Evolutionary conservation across 2,329 filamentous ascomycete species (phyloP), one percentile per base, ranked within the genome.

Genomic region (Taxawa tesnikishii): DNA sequence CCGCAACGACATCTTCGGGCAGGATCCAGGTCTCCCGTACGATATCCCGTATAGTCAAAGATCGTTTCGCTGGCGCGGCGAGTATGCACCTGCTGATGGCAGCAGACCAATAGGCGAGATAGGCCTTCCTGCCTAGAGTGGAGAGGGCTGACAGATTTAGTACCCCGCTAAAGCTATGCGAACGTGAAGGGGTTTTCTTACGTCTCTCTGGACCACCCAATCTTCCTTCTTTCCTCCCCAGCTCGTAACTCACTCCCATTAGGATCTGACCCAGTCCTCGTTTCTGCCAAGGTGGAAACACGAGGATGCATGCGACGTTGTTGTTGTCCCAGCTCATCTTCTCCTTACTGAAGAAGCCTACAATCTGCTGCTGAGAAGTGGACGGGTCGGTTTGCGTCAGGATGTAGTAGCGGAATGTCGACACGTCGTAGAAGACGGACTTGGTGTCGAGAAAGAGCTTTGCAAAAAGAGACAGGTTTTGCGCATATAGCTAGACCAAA

Each of bases 251-350:
- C 3, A 90, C 75, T 4, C 83, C 85, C 75, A 98, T 96, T 18
- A 98, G 67, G 31, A 96, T 62, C 31, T 83, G 76, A 0, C 90
- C 90, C 0, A 96, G 69, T 1, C 88, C 85, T 43, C 84, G 85
- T 41, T 81, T 78, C 57, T 96, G 88, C 75, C 88, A 96, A 0
- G 90, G 90, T 1, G 90, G 90, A 49, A 96, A 96, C 11, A 96
- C 73, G 5, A 96, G 67, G 45, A 98, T 98, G 53, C 90, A 98
- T 1, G 90, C 90, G 4, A 98, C 69, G 44, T 96, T 98, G 57
- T 98, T 96, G 49, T 88, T 87, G 49, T 98, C 90, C 88, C 90
- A 98, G 3, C 84, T 94, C 67, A 94, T 81, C 55, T 96, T 96
- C 57, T 98, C 90, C 54, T 98, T 96, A 41, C 83, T 92, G 63